A percentile compares a stretch with the other conserved stretches of the same genome.
Evolutionary conservation across 495 filamentous ascomycete species (phyloP).

Genomic region (Rhypophila decipiens): DNA sequence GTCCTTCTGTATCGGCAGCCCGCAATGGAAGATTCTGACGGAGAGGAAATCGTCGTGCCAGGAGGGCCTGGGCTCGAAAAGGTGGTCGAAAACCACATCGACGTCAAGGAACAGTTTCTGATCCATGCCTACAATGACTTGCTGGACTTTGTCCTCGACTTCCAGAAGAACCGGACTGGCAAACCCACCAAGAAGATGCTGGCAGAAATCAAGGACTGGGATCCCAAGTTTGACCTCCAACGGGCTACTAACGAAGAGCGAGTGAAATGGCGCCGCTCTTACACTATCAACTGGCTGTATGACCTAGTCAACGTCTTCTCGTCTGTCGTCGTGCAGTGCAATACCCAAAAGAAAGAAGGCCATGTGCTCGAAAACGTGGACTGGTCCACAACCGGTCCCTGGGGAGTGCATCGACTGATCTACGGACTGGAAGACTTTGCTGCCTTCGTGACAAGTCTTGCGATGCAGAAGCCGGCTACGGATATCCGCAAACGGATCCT

Average conservation of each 20-base stretch:
- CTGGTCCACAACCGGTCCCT: conserved; percentile 9
- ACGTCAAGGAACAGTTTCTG: conserved; percentile 37
- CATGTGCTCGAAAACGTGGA: conserved; percentile 27
- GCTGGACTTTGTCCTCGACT: conserved; percentile 41
- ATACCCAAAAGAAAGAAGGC: conserved; percentile 23
- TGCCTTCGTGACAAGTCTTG: conserved; percentile 26
- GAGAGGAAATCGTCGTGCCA: no score
- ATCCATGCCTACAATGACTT: conserved; percentile 34
- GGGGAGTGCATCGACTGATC: conserved; percentile 11
- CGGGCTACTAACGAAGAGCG: conserved; percentile 29
- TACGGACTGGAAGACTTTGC: background rate
- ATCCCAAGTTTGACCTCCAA: conserved; percentile 37
- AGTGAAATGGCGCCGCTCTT: conserved; percentile 38
- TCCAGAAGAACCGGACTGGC: conserved; percentile 35
- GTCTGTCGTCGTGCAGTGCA: conserved; percentile 33
- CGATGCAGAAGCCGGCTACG: conserved; percentile 34
- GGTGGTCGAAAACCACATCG: background rate
- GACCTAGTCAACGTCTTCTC: conserved; percentile 42
- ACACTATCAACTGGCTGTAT: conserved; percentile 48
- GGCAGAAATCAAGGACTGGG: conserved; percentile 31
- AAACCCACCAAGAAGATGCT: conserved; percentile 41
- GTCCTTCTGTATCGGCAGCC: background rate
- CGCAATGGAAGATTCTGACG: background rate
- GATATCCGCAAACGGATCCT: conserved; percentile 34
- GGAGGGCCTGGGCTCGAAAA: background rate